phyloP scores from a whole-genome alignment of 495 filamentous ascomycete species.

The Pyrenula massariospora region DNA sequence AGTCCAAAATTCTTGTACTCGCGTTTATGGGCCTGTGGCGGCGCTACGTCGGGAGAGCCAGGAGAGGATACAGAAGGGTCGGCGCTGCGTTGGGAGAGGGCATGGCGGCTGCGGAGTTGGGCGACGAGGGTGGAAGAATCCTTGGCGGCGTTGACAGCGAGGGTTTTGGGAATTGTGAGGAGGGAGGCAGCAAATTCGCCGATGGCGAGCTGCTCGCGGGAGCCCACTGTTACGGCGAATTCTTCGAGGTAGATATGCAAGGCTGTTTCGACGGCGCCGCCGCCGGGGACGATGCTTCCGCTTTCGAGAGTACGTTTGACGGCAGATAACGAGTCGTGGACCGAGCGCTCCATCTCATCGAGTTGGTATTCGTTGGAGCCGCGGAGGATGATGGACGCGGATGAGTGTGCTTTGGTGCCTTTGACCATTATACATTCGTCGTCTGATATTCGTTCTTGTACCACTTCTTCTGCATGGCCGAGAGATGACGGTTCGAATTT shows the following conservation, averaged over 20 bases:
- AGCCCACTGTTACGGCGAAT: conserved; percentile 96
- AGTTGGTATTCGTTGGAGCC: conserved; percentile 93
- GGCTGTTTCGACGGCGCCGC: conserved; percentile 95
- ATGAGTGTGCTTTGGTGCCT: conserved; percentile 85
- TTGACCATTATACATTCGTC: conserved; percentile 97
- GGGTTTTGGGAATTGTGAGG: conserved; percentile 88
- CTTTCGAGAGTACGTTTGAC: conserved; percentile 96
- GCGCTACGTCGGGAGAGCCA: not conserved
- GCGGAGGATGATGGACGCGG: conserved; percentile 91
- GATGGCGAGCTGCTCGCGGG: conserved; percentile 93
- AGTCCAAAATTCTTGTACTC: conserved; percentile 98
- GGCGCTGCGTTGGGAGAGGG: conserved; percentile 79
- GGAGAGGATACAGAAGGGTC: conserved; percentile 49
- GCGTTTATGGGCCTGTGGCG: conserved; percentile 36
- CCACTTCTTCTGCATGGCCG: conserved; percentile 86
- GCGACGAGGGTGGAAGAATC: conserved; percentile 91
- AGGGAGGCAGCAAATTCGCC: conserved; percentile 94
- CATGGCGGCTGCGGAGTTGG: conserved; percentile 88
- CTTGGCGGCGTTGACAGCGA: conserved; percentile 94
- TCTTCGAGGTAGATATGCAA: conserved; percentile 99
- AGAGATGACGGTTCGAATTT: conserved; percentile 84
- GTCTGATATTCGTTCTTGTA: conserved; percentile 94
- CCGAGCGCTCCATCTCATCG: conserved; percentile 98
- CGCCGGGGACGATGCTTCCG: conserved; percentile 91
- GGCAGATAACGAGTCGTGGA: conserved; percentile 92